Evolutionary conservation across 805 yeast species (phyloP), one percentile per base, ranked within the genome.

Genomic region (Huiozyma naganishii): DNA sequence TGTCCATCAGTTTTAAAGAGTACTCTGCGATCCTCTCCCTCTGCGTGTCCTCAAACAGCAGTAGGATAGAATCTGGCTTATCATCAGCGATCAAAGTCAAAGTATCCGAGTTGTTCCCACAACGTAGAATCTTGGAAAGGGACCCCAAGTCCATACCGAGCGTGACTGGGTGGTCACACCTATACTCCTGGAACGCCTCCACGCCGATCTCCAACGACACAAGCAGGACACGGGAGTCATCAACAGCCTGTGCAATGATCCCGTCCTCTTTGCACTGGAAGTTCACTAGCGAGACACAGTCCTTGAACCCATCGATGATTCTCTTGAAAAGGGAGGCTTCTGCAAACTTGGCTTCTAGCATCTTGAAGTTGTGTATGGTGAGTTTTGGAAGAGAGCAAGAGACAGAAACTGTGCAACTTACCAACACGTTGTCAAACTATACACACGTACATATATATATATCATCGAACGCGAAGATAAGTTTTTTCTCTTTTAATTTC

Each of bases 271-370:
- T 79, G 70, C 97, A 92, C 71, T 88, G 92, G 73, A 92, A 86
- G 74, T 92, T 92, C 71, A 97, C 92, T 55, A 89, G 75, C 58
- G 85, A 86, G 49, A 92, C 96, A 59, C 95, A 82, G 61, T 92
- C 98, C 62, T 87, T 85, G 64, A 90, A 83, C 46, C 97, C 80
- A 55, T 92, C 98, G 57, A 89, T 83, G 59, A 89, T 82, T 66
- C 84, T 88, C 69, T 92, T 92, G 62, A 92, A 77, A 52, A 88
- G 76, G 45, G 89, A 75, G 43, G 97, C 95, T 71, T 88, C 89
- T 57, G 83, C 90, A 55, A 92, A 85, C 72, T 88, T 89, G 53
- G 95, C 97, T 78, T 92, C 98, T 70, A 92, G 79, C 97, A 92
- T 92, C 52, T 35, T 63, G 39, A 29, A 13, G 10, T 29, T 36